phyloP scores from a whole-genome alignment of 164 flowering plant genomes.

The Warburgia ugandensis region DNA sequence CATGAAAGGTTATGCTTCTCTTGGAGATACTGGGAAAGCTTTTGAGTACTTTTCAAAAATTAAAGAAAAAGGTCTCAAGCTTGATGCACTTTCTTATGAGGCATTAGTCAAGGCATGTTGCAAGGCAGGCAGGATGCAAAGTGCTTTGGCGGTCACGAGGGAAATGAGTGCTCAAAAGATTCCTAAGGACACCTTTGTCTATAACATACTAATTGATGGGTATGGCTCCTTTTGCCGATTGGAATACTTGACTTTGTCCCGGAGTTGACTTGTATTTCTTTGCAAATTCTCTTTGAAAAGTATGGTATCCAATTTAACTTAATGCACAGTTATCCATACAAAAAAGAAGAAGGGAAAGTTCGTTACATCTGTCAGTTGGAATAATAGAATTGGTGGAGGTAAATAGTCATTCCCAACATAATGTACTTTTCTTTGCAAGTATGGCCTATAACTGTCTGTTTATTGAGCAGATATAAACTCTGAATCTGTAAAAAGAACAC shows the following conservation, averaged over 20 bases:
- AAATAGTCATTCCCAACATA: too few relatives aligned
- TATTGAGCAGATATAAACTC: too few relatives aligned
- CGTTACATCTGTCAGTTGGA: too few relatives aligned
- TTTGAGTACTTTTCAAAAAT: slow-evolving; percentile 78
- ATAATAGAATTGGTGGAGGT: too few relatives aligned
- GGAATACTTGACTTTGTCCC: background rate
- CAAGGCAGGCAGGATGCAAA: slow-evolving; percentile 97
- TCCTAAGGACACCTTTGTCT: slow-evolving; percentile 75
- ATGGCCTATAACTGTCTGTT: too few relatives aligned
- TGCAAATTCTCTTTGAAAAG: background rate
- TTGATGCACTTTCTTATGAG: slow-evolving; percentile 79
- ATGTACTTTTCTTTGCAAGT: too few relatives aligned
- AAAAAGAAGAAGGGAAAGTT: too few relatives aligned
- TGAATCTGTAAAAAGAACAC: too few relatives aligned
- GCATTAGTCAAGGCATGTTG: slow-evolving; percentile 98
- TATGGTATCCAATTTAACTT: too few relatives aligned
- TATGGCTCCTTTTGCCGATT: slow-evolving; percentile 19
- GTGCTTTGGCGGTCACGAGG: slow-evolving; percentile 92
- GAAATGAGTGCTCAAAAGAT: slow-evolving; percentile 81
- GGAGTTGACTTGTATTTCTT: background rate
- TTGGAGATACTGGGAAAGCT: slow-evolving; percentile 93
- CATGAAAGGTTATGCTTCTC: slow-evolving; percentile 96
- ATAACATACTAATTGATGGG: slow-evolving; percentile 98
- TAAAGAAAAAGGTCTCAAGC: slow-evolving; percentile 73
- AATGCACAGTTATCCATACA: too few relatives aligned